Conservation (phyloP, 1,284 basidiomycete species). For the Rhodotorula mucilaginosa region DNA sequence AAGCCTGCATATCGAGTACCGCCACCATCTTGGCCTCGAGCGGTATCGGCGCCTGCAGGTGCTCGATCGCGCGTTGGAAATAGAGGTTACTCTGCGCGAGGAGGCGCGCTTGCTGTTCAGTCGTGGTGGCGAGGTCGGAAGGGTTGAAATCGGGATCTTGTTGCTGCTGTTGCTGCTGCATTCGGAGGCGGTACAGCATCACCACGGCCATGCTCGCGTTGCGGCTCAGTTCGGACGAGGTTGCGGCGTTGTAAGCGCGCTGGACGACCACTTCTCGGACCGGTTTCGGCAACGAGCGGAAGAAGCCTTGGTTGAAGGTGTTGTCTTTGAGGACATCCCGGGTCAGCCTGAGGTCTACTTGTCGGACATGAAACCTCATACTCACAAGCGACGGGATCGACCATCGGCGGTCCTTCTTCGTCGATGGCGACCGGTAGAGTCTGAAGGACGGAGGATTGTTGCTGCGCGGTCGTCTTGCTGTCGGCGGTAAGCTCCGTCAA, state of each 20-base stretch:
- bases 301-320: conserved; percentile 34
- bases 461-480: too few relatives aligned
- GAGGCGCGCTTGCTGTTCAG: conserved; percentile 18
- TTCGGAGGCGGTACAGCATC: conserved; percentile 27
- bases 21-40: conserved; percentile 35
- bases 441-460: too few relatives aligned
- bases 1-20: conserved; percentile 28
- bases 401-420: background rate
- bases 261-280: conserved; percentile 29
- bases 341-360: too few relatives aligned
- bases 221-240: conserved; percentile 18
- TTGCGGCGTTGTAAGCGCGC: conserved; percentile 19
- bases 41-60: conserved; percentile 31
- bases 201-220: conserved; percentile 31
- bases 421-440: background rate
- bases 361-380: background rate
- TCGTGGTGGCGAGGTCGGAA: background rate
- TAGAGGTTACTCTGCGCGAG: conserved; percentile 30
- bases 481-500: too few relatives aligned
- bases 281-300: conserved; percentile 35
- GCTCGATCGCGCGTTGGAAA: conserved; percentile 33
- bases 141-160: background rate
- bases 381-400: conserved; percentile 6
- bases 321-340: conserved; percentile 4
- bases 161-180: conserved; percentile 9